Evolutionary conservation across 306 rosid genomes (phyloP), one percentile per base, ranked within the genome.

Genomic region (Myrica gale): DNA sequence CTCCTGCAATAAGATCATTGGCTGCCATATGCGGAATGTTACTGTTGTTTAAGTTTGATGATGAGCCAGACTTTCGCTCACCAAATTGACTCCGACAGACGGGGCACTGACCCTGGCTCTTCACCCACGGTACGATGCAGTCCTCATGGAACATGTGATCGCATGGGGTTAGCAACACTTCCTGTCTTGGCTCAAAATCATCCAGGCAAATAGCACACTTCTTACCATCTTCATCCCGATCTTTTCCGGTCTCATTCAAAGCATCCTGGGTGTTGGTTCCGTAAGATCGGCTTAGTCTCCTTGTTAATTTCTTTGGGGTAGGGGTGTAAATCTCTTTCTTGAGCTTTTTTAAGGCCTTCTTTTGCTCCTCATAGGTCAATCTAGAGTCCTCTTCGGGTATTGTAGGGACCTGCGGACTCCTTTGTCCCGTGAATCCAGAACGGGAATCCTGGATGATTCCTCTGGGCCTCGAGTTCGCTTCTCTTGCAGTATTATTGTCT

Each of bases 141-240:
- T 89, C 89, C 73, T 89, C 96, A 69, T 92, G 98, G 72, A 92
- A 95, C 96, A 95, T 89, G 76, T 95, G 97, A 11, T 81, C 83
- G 80, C 98, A 95, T 7, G 92, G 97, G 5, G 98, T 92, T 55
- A 80, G 50, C 92, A 79, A 81, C 71, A 90, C 97, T 68, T 90
- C 96, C 68, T 90, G 69, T 74, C 51, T 83, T 0, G 89, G 76
- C 58, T 89, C 89, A 63, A 92, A 92, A 77, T 94, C 95, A 50
- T 94, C 98, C 78, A 91, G 82, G 86, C 97, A 94, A 77, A 92
- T 20, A 17, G 90, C 48, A 75, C 98, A 92, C 21, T 83, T 77
- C 77, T 85, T 88, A 0, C 90, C 83, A 7, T 86, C 89, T 76
- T 87, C 93, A 4, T 87, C 88, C 1, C 3, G 54, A 5, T 68